These are phyloP conservation scores for Alternaria gansuensis DNA, from an alignment of 2,329 filamentous ascomycete genomes.

Conservation along the genomic window DNA sequence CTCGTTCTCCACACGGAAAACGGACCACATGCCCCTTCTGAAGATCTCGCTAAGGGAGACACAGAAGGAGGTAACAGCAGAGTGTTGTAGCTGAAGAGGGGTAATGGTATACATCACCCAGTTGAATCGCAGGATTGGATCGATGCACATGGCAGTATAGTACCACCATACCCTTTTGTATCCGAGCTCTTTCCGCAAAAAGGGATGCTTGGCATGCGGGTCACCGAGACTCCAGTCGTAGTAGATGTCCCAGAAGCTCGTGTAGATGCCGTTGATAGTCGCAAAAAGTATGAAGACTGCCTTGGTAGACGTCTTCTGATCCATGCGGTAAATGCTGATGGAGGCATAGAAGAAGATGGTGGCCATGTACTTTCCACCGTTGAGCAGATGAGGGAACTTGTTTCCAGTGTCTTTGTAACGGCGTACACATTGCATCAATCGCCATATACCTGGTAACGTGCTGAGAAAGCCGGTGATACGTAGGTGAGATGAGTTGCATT, in stretches of 20 bases:
- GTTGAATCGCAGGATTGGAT: slow-evolving; percentile 86
- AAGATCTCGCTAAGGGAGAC: slow-evolving; percentile 80
- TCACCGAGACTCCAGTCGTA: slow-evolving; percentile 98
- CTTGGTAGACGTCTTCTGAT: slow-evolving; percentile 65
- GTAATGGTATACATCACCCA: slow-evolving; percentile 96
- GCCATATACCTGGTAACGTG: slow-evolving; percentile 86
- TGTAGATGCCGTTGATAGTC: slow-evolving; percentile 82
- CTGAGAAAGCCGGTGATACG: slow-evolving; percentile 85
- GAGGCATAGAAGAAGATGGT: slow-evolving; percentile 82
- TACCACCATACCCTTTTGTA: slow-evolving; percentile 84
- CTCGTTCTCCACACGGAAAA: slow-evolving; percentile 97
- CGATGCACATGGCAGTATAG: slow-evolving; percentile 82
- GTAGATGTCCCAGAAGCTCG: slow-evolving; percentile 88
- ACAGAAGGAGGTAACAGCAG: slow-evolving; percentile 79
- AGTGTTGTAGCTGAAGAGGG: slow-evolving; percentile 80
- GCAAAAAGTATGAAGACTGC: slow-evolving; percentile 83
- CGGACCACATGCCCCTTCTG: slow-evolving; percentile 88
- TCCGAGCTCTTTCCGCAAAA: slow-evolving; percentile 75
- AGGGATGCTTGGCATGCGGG: slow-evolving; percentile 69
- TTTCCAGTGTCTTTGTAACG: slow-evolving; percentile 89
- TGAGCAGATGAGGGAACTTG: slow-evolving; percentile 89
- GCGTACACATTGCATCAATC: slow-evolving; percentile 86
- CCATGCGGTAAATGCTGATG: slow-evolving; percentile 83
- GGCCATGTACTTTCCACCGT: slow-evolving; percentile 88
- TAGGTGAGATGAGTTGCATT: slow-evolving; percentile 88